Evolutionary conservation across 306 rosid species (phyloP).

Genomic region (Cicer arietinum): DNA sequence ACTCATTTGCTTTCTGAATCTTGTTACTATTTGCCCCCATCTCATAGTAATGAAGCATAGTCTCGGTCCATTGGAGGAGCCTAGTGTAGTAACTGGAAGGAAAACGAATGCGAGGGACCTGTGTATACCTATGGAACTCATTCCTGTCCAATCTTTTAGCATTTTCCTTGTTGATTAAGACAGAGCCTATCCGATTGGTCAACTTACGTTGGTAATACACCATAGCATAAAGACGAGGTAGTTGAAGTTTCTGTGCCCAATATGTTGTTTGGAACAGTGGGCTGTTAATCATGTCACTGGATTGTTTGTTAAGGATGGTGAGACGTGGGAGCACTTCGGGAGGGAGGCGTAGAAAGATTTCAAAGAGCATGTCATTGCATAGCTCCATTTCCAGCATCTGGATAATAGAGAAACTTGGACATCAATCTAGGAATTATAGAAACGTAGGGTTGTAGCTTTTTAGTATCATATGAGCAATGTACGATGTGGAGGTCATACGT

Average conservation of each 20-base stretch:
- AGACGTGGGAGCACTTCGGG: conserved; percentile 35
- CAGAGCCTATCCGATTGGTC: neutral
- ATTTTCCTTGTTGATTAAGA: conserved; percentile 25
- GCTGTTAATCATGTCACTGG: conserved; percentile 33
- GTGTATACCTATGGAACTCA: neutral
- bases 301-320: conserved; percentile 38
- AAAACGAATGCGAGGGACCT: neutral
- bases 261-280: conserved; percentile 34
- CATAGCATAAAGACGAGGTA: conserved; percentile 38
- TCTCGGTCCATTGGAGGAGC: conserved; percentile 31
- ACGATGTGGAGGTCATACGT: conserved; percentile 20
- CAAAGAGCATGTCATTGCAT: conserved; percentile 41
- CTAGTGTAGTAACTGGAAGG: conserved; percentile 20
- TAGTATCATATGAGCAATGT: neutral
- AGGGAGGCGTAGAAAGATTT: conserved; percentile 42
- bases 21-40: neutral
- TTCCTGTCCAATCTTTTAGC: conserved; percentile 8
- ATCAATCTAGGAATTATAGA: neutral
- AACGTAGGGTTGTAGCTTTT: neutral
- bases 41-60: conserved; percentile 17
- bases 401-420: conserved; percentile 2
- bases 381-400: conserved; percentile 40
- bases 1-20: neutral
- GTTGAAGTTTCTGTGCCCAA: conserved; percentile 39
- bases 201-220: conserved; percentile 42